A percentile compares a stretch with the other conserved stretches of the same genome.
Conservation (phyloP, 306 rosid genomes). For the Astragalus membranaceus region DNA sequence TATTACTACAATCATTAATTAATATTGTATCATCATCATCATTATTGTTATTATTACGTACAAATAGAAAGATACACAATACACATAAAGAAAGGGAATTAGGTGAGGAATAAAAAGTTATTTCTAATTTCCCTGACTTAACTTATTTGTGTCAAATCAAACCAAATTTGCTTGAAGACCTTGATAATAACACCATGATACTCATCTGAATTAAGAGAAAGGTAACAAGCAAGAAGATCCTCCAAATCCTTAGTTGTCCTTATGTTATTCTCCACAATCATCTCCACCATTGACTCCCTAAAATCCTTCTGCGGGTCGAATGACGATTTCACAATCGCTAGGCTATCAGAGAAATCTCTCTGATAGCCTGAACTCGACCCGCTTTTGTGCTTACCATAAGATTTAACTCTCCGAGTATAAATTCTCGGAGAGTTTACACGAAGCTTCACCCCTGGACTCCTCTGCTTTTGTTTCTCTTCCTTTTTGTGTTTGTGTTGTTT, state of each 20-base stretch:
- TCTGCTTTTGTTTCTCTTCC: neutral
- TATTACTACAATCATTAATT: neutral
- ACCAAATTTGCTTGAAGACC: conserved; percentile 89
- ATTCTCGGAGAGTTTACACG: neutral
- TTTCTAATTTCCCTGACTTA: neutral
- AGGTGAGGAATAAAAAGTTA: neutral
- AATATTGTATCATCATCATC: neutral
- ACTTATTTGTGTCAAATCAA: conserved; percentile 49
- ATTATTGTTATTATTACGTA: conserved; percentile 3
- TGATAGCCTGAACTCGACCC: conserved; percentile 26
- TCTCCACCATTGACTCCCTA: conserved; percentile 83
- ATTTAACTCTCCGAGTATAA: neutral
- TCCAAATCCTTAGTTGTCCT: conserved; percentile 69
- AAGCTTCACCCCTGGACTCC: neutral
- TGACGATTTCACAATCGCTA: conserved; percentile 64
- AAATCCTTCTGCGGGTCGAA: conserved; percentile 62
- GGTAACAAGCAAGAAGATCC: conserved; percentile 87
- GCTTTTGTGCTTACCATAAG: conserved; percentile 40
- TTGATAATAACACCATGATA: conserved; percentile 62
- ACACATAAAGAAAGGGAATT: neutral
- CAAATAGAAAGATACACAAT: neutral
- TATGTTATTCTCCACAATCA: conserved; percentile 75
- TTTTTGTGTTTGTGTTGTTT: neutral
- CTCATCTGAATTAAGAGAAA: conserved; percentile 62
- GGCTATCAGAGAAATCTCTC: conserved; percentile 47